Evolutionary conservation across 2,329 filamentous ascomycete species (phyloP), one percentile per base, ranked within the genome.

Genomic region (Phialocephala subalpina): DNA sequence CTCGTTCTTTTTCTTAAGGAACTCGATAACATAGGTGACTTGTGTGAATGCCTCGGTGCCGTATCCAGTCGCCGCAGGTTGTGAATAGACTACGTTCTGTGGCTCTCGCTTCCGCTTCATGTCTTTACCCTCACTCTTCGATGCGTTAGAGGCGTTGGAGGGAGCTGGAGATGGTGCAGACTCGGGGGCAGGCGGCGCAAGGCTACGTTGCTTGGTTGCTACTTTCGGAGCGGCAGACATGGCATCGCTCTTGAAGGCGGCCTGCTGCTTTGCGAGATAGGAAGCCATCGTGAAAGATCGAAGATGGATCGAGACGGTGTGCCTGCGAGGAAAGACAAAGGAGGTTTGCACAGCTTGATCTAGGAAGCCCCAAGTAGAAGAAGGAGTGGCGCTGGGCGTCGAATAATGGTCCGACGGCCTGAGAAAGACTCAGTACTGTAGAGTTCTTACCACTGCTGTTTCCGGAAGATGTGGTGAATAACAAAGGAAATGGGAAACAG

Each of bases 41-140:
- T 97, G 92, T 14, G 94, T 97, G 82, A 93, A 90, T 77, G 96
- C 89, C 78, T 95, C 91, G 67, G 85, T 85, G 71, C 94, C 93
- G 60, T 90, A 92, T 75, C 90, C 91, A 18, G 89, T 92, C 74
- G 90, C 89, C 70, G 87, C 86, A 22, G 92, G 92, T 80, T 94
- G 92, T 63, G 92, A 94, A 80, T 90, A 95, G 61, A 92, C 83
- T 58, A 92, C 82, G 56, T 83, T 82, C 78, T 47, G 79, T 77
- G 70, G 74, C 7, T 87, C 86, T 74, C 86, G 83, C 79, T 90
- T 89, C 67, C 83, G 83, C 77, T 88, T 89, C 63, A 86, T 86
- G 58, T 92, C 92, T 67, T 89, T 88, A 68, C 80, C 81, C 56
- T 88, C 86, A 20, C 78, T 77, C 18, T 79, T 83, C 42, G 84